Conservation (phyloP, 257 asterid genomes). For the Penstemon davidsonii region DNA sequence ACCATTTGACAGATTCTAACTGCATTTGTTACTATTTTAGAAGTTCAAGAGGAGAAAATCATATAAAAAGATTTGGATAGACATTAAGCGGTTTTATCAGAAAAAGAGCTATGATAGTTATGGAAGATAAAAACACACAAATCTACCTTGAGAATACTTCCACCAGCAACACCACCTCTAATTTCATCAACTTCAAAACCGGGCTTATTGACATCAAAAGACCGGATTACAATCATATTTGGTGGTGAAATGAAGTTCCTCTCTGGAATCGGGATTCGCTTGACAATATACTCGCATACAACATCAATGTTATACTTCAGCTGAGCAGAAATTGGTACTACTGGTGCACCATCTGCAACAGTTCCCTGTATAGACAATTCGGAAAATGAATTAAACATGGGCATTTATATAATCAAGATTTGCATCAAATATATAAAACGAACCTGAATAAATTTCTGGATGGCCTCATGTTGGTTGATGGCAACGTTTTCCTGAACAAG, state of each 20-base stretch:
- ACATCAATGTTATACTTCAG: conserved; percentile 93
- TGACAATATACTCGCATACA: conserved; percentile 80
- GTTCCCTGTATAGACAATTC: conserved; percentile 65
- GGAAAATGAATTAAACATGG: conserved; percentile 5
- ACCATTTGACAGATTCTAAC: neutral
- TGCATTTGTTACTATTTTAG: neutral
- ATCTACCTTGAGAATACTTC: conserved; percentile 87
- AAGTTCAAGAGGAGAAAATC: neutral
- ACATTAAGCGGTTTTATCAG: neutral
- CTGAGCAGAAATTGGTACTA: conserved; percentile 94
- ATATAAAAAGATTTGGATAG: conserved; percentile 1
- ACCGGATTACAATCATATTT: conserved; percentile 94
- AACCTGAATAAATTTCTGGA: conserved; percentile 87
- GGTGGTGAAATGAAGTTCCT: conserved; percentile 90
- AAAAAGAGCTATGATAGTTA: neutral
- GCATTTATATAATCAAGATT: neutral
- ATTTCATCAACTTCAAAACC: conserved; percentile 98
- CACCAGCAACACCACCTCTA: conserved; percentile 98
- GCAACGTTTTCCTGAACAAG: conserved; percentile 95
- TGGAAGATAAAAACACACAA: neutral
- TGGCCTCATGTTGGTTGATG: conserved; percentile 92
- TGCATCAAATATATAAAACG: conserved; percentile 13
- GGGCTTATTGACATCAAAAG: conserved; percentile 96
- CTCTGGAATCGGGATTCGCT: conserved; percentile 83
- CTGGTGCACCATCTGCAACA: conserved; percentile 90